Conservation (phyloP, 2,329 filamentous ascomycete genomes). For the Paramyrothecium sp. region DNA sequence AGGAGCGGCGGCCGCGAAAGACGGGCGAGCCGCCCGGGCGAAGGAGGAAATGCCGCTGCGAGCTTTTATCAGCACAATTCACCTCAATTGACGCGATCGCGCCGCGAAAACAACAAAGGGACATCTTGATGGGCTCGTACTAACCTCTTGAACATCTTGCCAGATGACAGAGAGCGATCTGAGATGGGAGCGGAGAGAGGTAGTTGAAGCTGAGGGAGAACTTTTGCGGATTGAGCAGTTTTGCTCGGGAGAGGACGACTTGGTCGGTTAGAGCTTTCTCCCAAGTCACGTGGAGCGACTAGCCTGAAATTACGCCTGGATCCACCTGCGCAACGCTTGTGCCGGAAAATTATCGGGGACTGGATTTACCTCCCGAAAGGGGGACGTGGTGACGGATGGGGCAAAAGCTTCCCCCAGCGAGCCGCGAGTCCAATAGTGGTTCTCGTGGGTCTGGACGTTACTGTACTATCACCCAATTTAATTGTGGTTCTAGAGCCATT, state of each 20-base stretch:
- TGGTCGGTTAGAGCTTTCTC: constrained; percentile 44
- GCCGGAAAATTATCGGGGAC: constrained; percentile 27
- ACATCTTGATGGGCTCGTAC: constrained; percentile 35
- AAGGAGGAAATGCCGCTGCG: constrained; percentile 66
- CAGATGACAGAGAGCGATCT: constrained; percentile 66
- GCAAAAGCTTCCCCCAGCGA: background rate
- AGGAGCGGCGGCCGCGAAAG: constrained; percentile 55
- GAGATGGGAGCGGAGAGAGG: constrained; percentile 58
- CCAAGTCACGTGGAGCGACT: constrained; percentile 34
- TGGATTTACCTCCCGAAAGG: background rate
- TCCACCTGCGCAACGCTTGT: constrained; percentile 20
- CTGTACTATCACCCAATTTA: too few relatives aligned
- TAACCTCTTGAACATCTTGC: constrained; percentile 83
- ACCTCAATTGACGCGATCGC: constrained; percentile 41
- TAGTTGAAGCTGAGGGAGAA: constrained; percentile 46
- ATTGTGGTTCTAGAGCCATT: too few relatives aligned
- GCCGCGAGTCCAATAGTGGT: background rate
- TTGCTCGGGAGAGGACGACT: constrained; percentile 42
- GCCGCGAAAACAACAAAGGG: constrained; percentile 21
- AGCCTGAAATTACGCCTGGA: constrained; percentile 21
- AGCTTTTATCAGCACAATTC: constrained; percentile 45
- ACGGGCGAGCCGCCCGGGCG: constrained; percentile 61
- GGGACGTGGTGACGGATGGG: background rate
- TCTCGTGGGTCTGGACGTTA: too few relatives aligned
- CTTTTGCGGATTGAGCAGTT: constrained; percentile 48